phyloP scores from a whole-genome alignment of 1,284 basidiomycete species.

The Pterulicium gracile region DNA sequence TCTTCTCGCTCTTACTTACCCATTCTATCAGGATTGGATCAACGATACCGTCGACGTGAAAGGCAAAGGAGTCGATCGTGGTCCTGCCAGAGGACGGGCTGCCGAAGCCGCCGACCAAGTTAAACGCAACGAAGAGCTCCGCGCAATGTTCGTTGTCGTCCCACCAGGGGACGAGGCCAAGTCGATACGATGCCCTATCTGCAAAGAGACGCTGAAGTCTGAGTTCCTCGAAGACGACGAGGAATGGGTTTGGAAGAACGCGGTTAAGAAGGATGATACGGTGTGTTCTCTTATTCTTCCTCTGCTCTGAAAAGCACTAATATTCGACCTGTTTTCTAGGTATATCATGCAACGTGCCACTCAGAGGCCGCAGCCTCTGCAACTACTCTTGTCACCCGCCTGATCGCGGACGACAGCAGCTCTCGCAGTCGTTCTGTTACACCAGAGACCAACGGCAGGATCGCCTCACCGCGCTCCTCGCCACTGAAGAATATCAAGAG shows the following conservation, averaged over 20 bases:
- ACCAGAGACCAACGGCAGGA: constrained; percentile 36
- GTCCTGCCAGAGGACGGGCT: constrained; percentile 41
- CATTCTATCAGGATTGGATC: constrained; percentile 69
- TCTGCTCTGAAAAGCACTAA: constrained; percentile 2
- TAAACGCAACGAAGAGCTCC: constrained; percentile 64
- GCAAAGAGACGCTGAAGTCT: constrained; percentile 88
- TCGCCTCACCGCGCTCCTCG: constrained; percentile 24
- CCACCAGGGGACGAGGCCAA: constrained; percentile 80
- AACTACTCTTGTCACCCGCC: constrained; percentile 49
- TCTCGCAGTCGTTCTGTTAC: constrained; percentile 61
- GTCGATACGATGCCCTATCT: constrained; percentile 83
- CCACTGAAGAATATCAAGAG: constrained; percentile 24
- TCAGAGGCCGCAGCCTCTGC: constrained; percentile 63
- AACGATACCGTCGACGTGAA: constrained; percentile 54
- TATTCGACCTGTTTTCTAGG: constrained; percentile 26
- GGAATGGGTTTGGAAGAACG: constrained; percentile 98
- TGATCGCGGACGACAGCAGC: constrained; percentile 42
- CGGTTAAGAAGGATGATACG: constrained; percentile 71
- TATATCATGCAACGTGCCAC: constrained; percentile 89
- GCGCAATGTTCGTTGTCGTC: constrained; percentile 76
- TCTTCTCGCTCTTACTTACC: constrained; percentile 11
- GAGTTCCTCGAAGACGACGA: constrained; percentile 96
- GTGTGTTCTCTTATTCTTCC: constrained; percentile 33
- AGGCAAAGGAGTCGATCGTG: constrained; percentile 53
- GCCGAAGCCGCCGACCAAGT: constrained; percentile 56